phyloP scores from a whole-genome alignment of 805 yeast species.

The Brettanomyces nanus region DNA sequence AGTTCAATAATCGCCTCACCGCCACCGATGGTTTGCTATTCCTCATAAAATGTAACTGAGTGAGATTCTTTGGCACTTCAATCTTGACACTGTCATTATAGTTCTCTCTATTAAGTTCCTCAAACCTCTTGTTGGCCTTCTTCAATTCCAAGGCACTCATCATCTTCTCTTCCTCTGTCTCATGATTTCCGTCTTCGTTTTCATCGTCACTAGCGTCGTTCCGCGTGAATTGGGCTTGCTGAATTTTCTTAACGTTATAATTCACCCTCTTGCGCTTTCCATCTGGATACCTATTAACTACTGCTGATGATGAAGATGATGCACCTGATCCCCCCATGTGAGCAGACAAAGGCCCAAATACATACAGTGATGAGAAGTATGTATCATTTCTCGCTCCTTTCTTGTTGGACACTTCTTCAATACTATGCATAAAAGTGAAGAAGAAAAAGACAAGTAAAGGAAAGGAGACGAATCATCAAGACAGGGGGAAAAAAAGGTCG shows the following conservation, averaged over 20 bases:
- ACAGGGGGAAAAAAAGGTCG: background rate
- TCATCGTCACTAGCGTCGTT: constrained; percentile 13
- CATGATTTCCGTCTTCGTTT: constrained; percentile 8
- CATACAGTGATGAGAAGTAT: constrained; percentile 23
- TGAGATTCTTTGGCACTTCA: constrained; percentile 30
- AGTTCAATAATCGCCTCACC: constrained; percentile 30
- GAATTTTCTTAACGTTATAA: constrained; percentile 26
- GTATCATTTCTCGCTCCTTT: constrained; percentile 18
- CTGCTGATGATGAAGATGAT: background rate
- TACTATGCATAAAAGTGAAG: constrained; percentile 16
- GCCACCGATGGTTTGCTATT: constrained; percentile 23
- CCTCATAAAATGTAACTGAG: constrained; percentile 11
- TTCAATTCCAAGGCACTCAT: constrained; percentile 24
- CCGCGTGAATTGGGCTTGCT: constrained; percentile 19
- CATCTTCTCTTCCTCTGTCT: constrained; percentile 2
- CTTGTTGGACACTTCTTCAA: constrained; percentile 24
- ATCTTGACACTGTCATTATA: constrained; percentile 30
- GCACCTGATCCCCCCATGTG: background rate
- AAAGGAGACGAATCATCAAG: background rate
- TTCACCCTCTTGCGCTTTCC: constrained; percentile 25
- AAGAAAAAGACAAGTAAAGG: background rate
- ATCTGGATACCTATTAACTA: constrained; percentile 1
- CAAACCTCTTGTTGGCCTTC: constrained; percentile 30
- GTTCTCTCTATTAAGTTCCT: constrained; percentile 35
- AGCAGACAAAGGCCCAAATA: constrained; percentile 8